Evolutionary conservation across 2,329 filamentous ascomycete species (phyloP).

Genomic region (Trichoderma sp.): DNA sequence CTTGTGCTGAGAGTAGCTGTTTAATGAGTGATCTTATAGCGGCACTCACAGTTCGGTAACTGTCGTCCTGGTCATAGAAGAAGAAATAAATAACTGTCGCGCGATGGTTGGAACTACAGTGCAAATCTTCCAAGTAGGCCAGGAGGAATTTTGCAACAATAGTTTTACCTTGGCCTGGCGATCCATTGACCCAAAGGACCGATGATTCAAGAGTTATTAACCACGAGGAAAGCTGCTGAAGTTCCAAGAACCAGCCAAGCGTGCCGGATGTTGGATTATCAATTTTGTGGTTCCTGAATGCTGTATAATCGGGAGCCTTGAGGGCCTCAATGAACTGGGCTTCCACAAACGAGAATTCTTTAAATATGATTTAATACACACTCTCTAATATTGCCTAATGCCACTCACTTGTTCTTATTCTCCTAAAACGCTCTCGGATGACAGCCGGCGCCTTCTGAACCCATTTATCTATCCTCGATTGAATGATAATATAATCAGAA

Average conservation of each 20-base stretch:
- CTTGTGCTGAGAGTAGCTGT: neutral
- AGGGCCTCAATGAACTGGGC: neutral
- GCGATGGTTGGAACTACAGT: too few relatives aligned
- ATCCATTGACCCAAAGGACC: neutral
- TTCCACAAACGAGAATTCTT: neutral
- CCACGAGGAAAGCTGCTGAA: neutral
- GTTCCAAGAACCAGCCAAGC: neutral
- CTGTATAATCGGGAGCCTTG: neutral
- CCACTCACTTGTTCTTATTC: neutral
- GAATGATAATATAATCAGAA: neutral
- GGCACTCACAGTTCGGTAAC: neutral
- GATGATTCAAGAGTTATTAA: neutral
- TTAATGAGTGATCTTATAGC: neutral
- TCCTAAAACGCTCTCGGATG: neutral
- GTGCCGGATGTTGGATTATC: neutral
- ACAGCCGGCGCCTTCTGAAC: neutral
- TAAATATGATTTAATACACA: neutral
- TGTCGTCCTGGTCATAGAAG: slow-evolving; percentile 5
- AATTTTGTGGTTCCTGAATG: neutral
- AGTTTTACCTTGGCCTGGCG: neutral
- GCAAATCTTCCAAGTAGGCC: neutral
- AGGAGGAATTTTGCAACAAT: slow-evolving; percentile 4
- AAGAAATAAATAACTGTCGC: neutral
- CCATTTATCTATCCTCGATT: neutral
- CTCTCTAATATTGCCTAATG: rapidly evolving